phyloP scores from a whole-genome alignment of 257 asterid genomes.

The Lycium barbarum region DNA sequence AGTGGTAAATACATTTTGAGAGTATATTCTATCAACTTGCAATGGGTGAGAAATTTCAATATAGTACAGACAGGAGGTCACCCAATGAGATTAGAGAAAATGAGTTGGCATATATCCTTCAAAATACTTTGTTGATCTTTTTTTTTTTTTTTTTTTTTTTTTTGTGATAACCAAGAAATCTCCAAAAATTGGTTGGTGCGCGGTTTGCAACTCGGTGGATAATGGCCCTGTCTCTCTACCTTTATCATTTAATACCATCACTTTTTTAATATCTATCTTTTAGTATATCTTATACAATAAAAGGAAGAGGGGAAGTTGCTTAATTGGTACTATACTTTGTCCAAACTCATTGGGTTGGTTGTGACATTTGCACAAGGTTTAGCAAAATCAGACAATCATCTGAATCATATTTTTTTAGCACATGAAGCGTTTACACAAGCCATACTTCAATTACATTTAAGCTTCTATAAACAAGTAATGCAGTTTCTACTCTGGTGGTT shows the following conservation, averaged over 20 bases:
- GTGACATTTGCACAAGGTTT: not conserved
- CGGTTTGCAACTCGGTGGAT: not conserved
- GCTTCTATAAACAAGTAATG: not conserved
- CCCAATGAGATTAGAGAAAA: slow-evolving; percentile 16
- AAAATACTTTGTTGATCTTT: not conserved
- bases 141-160: too few species aligned
- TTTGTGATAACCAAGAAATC: not conserved
- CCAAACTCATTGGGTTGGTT: not conserved
- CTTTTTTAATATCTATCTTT: slow-evolving; percentile 5
- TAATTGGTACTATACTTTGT: not conserved
- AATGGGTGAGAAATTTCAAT: not conserved
- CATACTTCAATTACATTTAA: not conserved
- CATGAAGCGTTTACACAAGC: not conserved
- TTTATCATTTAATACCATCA: slow-evolving; percentile 5
- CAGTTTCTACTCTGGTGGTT: not conserved
- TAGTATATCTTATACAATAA: not conserved
- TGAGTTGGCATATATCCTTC: not conserved
- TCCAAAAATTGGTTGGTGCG: not conserved
- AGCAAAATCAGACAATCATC: not conserved
- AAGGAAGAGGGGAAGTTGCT: not conserved
- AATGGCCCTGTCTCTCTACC: not conserved
- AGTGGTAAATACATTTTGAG: not conserved
- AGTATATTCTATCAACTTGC: not conserved
- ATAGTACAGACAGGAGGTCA: slow-evolving; percentile 10
- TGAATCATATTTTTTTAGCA: not conserved